A percentile compares a stretch with the other conserved stretches of the same genome.
phyloP scores from a whole-genome alignment of 2,329 filamentous ascomycete species.

The Cercospora sojina region DNA sequence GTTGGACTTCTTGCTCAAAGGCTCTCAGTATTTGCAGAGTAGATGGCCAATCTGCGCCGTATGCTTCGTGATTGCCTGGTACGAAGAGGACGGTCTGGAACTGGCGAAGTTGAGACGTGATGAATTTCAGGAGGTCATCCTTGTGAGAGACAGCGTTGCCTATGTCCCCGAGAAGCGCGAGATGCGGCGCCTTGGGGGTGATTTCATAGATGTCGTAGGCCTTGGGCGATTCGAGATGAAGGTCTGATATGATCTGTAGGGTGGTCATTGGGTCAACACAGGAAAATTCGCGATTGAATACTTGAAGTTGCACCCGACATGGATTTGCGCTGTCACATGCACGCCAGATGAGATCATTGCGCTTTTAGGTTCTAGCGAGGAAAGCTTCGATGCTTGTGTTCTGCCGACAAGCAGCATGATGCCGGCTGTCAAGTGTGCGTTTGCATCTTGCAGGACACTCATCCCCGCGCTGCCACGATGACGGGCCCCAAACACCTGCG shows the following conservation, averaged over 20 bases:
- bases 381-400: constrained; percentile 1
- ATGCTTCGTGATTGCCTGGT: constrained; percentile 59
- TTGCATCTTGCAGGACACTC: not conserved
- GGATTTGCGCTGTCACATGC: constrained; percentile 4
- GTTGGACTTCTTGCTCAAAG: constrained; percentile 11
- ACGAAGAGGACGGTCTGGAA: constrained; percentile 56
- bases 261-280: constrained; percentile 20
- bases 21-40: constrained; percentile 34
- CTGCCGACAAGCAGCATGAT: not conserved
- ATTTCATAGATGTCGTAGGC: constrained; percentile 55
- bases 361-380: not conserved
- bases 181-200: constrained; percentile 48
- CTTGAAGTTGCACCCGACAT: not conserved
- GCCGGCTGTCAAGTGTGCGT: not conserved
- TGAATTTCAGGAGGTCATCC: constrained; percentile 49
- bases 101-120: constrained; percentile 49
- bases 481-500: not conserved
- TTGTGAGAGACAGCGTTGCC: constrained; percentile 43
- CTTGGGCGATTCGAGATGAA: constrained; percentile 55
- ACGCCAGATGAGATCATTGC: constrained; percentile 1
- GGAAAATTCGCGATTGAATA: not conserved
- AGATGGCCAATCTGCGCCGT: constrained; percentile 42
- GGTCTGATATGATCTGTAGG: constrained; percentile 53
- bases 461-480: not conserved
- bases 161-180: constrained; percentile 60